Base-by-base conservation (phyloP, 768 basidiomycete genomes). In the Suillus bovinus region DNA sequence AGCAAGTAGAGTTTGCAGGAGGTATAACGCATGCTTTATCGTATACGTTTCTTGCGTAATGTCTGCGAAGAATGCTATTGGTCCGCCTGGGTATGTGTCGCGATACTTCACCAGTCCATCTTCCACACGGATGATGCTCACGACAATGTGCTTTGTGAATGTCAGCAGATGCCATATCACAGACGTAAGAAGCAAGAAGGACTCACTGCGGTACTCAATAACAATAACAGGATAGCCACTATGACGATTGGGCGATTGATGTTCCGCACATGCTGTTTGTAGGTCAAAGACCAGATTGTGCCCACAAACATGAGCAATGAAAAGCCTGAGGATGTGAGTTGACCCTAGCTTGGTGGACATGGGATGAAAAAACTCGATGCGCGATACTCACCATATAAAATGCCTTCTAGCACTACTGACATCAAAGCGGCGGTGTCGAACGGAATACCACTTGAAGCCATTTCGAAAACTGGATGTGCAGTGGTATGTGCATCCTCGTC, bases 191-290 rank as follows among this genome's bases (percentile, higher is more conserved):
- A 29, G 49, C 4, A 10, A 24, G 46, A 47, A 29, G 8, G 5
- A 9, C 49, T 29, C 27, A 70, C 69, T 11, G 67, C 62, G 0
- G 68, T 71, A 47, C 69, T 71, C n/a, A 68, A 55, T 29, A 67
- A 44, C 11, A 72, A 66, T 3, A 71, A 66, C 6, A 68, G 29
- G 11, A 55, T 63, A 0, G 71, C 65, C 5, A 68, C 57, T 17
- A 60, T 41, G 6, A 67, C 11, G 65, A 66, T 69, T 20, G 56
- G 39, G 13, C 27, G 39, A 44, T 68, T 64, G 29, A 68, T 55
- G 33, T 63, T 17, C 17, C 4, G 24, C 27, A 29, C 8, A 3
- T 17, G 49, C 6, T 9, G 49, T 50, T 29, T 50, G 49, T 29
- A 50, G 9, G 27, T 29, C 27, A 50, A 50, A 29, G 49, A 17